Percentiles rank a stretch among this genome's conserved stretches.
phyloP scores from a whole-genome alignment of 148 eudicot genomes.

The Rhododendron vialii region DNA sequence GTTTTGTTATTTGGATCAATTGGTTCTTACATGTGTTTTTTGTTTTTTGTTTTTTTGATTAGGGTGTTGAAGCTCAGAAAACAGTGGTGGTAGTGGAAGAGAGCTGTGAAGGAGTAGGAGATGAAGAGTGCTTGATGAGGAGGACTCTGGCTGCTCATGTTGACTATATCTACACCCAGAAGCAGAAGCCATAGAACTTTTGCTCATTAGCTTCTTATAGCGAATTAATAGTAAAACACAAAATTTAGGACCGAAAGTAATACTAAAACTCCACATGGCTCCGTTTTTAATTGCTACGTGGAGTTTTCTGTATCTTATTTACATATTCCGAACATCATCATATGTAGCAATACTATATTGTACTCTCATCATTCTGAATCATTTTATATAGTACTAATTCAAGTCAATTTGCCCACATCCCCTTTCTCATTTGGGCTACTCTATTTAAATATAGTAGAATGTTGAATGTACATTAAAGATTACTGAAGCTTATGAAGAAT shows the following conservation, averaged over 20 bases:
- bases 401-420: neutral
- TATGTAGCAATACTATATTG: neutral
- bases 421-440: neutral
- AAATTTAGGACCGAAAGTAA: neutral
- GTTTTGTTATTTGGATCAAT: slow-evolving; percentile 6
- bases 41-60: neutral
- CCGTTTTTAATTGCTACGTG: neutral
- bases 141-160: slow-evolving; percentile 43
- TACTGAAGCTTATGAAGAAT: neutral
- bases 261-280: neutral
- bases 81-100: slow-evolving; percentile 22
- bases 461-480: too few relatives aligned
- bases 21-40: neutral
- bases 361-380: neutral
- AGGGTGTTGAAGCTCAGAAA: slow-evolving; percentile 16
- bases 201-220: neutral
- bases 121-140: slow-evolving; percentile 2
- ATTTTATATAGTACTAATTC: neutral
- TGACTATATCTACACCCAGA: slow-evolving; percentile 52
- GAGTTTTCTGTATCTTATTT: neutral
- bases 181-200: slow-evolving; percentile 32
- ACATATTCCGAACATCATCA: neutral
- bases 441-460: too few relatives aligned
- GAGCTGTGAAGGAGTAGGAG: slow-evolving; percentile 32
- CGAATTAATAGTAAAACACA: neutral